A percentile compares a stretch with the other conserved stretches of the same genome.
These are phyloP conservation scores for Geotrichum cucujoidarum DNA, from an alignment of 1,139 yeast genomes.

Conservation along the genomic window DNA sequence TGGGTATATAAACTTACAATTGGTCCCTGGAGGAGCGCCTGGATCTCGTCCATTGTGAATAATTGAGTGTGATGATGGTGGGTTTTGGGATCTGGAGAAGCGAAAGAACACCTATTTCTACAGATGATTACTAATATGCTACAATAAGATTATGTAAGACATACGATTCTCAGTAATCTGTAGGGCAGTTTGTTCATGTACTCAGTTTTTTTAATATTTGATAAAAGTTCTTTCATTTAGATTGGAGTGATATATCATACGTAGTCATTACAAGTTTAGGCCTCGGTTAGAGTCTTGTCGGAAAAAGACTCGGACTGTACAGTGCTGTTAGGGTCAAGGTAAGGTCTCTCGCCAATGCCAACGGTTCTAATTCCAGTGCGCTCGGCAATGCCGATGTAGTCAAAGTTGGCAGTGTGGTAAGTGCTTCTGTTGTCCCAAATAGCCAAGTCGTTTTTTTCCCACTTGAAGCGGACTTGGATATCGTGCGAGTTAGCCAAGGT, in stretches of 20 bases:
- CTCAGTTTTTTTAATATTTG: too few species aligned
- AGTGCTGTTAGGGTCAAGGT: conserved; percentile 47
- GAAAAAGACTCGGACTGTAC: conserved; percentile 36
- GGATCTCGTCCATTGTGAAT: conserved; percentile 10
- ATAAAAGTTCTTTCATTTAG: too few species aligned
- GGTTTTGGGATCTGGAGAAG: too few species aligned
- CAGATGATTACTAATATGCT: too few species aligned
- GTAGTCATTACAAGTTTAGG: too few species aligned
- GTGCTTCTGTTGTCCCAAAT: conserved; percentile 31
- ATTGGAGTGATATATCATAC: too few species aligned
- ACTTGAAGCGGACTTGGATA: conserved; percentile 42
- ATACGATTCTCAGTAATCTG: too few species aligned
- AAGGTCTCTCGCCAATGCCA: conserved; percentile 52
- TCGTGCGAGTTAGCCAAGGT: conserved; percentile 42
- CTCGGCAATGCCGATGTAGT: conserved; percentile 10
- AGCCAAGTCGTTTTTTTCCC: conserved; percentile 53
- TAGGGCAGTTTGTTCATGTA: too few species aligned
- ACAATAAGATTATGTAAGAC: too few species aligned
- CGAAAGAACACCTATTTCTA: too few species aligned
- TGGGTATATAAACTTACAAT: conserved; percentile 11
- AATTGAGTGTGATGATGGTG: neutral
- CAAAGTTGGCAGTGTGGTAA: conserved; percentile 25
- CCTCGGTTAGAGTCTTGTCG: too few species aligned
- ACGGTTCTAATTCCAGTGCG: conserved; percentile 51
- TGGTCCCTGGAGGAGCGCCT: conserved; percentile 15